A percentile compares a stretch with the other conserved stretches of the same genome.
phyloP scores from a whole-genome alignment of 371 early-diverging fungal genomes.

The Mucor racemosus region DNA sequence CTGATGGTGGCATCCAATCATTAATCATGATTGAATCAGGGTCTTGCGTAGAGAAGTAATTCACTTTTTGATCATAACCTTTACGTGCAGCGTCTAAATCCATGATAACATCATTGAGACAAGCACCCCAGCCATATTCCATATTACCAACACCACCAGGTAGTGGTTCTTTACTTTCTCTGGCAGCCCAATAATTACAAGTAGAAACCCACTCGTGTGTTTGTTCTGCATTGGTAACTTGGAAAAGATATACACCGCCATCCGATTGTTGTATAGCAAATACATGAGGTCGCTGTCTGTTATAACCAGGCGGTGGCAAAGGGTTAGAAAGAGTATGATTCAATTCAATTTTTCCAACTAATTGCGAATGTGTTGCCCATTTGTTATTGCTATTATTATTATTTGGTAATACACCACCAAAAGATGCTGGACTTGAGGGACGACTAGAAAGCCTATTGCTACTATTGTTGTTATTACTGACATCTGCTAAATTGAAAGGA shows the following conservation, averaged over 20 bases:
- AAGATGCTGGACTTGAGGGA: slow-evolving; percentile 1
- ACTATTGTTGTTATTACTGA: background rate
- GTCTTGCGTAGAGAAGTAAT: slow-evolving; percentile 18
- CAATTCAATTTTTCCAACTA: slow-evolving; percentile 67
- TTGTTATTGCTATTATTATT: background rate
- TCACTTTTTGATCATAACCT: slow-evolving; percentile 11
- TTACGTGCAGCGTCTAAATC: slow-evolving; percentile 30
- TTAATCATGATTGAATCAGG: slow-evolving; percentile 38
- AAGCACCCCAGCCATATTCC: slow-evolving; percentile 91
- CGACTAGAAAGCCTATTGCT: background rate
- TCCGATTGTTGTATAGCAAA: slow-evolving; percentile 85
- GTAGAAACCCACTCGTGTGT: slow-evolving; percentile 84
- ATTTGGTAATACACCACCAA: slow-evolving; percentile 1
- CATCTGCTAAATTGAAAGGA: slow-evolving; percentile 11
- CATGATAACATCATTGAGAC: slow-evolving; percentile 50
- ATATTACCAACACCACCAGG: slow-evolving; percentile 83
- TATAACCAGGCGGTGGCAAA: slow-evolving; percentile 86
- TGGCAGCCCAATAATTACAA: slow-evolving; percentile 94
- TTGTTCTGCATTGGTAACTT: slow-evolving; percentile 70
- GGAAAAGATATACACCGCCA: slow-evolving; percentile 87
- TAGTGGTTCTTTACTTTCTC: slow-evolving; percentile 87
- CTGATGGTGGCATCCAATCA: slow-evolving; percentile 52
- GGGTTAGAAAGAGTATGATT: slow-evolving; percentile 85
- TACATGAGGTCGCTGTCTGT: slow-evolving; percentile 75
- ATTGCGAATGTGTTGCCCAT: slow-evolving; percentile 39